A percentile compares a stretch with the other conserved stretches of the same genome.
Conservation (phyloP, 1,284 basidiomycete species). For the Cutaneotrichosporon dermatis region DNA sequence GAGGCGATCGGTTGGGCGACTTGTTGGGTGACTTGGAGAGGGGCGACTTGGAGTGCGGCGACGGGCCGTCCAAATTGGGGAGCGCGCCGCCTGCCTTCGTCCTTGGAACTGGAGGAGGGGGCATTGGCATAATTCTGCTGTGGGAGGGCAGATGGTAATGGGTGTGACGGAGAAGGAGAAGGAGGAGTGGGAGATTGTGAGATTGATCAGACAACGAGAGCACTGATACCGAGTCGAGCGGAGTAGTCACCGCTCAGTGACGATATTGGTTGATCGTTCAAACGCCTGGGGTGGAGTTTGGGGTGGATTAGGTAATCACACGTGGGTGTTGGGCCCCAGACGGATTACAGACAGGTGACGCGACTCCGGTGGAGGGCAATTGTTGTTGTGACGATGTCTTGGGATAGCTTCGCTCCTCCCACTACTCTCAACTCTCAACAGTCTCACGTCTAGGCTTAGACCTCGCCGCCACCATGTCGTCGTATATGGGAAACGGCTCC, state of each 20-base stretch:
- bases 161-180: background rate
- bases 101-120: slow-evolving; percentile 18
- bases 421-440: background rate
- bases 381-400: background rate
- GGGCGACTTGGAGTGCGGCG: background rate
- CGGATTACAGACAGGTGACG: background rate
- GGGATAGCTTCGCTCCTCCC: no score
- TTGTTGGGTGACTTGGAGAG: slow-evolving; percentile 10
- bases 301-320: background rate
- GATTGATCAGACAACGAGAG: no score
- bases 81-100: background rate
- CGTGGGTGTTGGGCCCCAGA: background rate
- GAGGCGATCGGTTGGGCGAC: slow-evolving; percentile 16
- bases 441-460: no score
- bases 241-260: no score
- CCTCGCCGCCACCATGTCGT: slow-evolving; percentile 28
- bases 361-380: background rate
- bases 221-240: no score
- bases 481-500: slow-evolving; percentile 33
- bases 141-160: background rate
- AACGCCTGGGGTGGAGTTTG: no score
- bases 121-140: slow-evolving; percentile 27
- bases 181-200: background rate
- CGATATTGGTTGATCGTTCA: no score
- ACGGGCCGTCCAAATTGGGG: no score